A percentile compares a stretch with the other conserved stretches of the same genome.
Evolutionary conservation across 352 stramenopile genomes (phyloP).

Genomic region (Pythium periplocum): DNA sequence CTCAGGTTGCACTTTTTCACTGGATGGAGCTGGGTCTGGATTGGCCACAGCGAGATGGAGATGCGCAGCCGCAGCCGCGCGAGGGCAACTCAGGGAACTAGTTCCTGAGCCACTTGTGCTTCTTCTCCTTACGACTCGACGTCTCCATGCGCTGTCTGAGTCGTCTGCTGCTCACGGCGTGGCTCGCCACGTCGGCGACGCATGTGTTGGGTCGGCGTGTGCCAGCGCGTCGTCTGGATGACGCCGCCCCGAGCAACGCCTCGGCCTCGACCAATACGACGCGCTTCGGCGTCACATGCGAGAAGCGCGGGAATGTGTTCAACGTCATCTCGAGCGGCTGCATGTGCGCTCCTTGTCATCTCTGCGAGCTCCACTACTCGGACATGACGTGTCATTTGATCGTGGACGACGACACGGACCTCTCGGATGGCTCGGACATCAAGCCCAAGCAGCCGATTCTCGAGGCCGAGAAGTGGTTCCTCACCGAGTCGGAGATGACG

Average conservation of each 20-base stretch:
- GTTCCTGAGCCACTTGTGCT: no score
- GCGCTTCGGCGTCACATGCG: constrained; percentile 2
- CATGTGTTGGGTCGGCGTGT: not conserved
- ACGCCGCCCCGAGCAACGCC: not conserved
- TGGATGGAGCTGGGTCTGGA: no score
- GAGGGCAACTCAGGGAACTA: no score
- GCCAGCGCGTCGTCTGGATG: not conserved
- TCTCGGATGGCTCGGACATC: constrained; percentile 21
- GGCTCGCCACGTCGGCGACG: not conserved
- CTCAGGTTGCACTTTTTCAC: no score
- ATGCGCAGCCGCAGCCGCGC: no score
- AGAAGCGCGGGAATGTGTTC: constrained; percentile 11
- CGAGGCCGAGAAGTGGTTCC: constrained; percentile 53
- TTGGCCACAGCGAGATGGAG: no score
- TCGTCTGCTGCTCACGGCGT: not conserved
- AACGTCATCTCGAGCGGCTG: constrained; percentile 21
- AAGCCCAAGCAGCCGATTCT: constrained; percentile 31
- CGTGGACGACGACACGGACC: constrained; percentile 3
- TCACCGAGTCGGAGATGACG: constrained; percentile 50
- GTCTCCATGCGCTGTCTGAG: not conserved
- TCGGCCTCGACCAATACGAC: not conserved
- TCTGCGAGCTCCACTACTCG: constrained; percentile 11
- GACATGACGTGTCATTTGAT: constrained; percentile 7
- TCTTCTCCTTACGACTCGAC: no score
- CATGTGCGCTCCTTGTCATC: constrained; percentile 31